Conservation (phyloP, 768 basidiomycete species). For the Boletellus ananiceps region DNA sequence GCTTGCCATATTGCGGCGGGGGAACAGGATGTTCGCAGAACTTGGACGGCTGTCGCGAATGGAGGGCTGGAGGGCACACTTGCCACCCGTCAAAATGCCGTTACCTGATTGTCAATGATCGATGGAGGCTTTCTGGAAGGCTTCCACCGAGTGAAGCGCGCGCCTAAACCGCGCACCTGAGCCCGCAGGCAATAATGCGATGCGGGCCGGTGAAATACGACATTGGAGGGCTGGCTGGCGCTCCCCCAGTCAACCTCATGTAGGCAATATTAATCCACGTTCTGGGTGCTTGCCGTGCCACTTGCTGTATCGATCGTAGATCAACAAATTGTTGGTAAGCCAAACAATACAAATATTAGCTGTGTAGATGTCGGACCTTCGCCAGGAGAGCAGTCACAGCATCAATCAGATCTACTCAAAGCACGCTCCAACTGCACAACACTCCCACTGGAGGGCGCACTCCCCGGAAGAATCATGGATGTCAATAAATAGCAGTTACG, state of each 20-base stretch:
- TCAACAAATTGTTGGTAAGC: not conserved
- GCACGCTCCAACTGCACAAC: not conserved
- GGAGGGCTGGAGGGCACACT: not conserved
- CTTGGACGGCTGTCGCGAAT: not conserved
- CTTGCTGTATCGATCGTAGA: constrained; percentile 11
- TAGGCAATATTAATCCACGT: not conserved
- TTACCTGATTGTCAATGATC: not conserved
- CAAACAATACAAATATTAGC: constrained; percentile 2
- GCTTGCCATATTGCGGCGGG: not conserved
- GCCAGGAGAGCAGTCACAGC: not conserved
- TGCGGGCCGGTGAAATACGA: not conserved
- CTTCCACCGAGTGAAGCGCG: not conserved
- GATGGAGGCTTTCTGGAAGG: not conserved
- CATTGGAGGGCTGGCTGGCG: constrained; percentile 1
- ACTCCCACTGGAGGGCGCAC: not conserved
- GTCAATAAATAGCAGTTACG: not conserved
- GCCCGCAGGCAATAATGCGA: too few relatives aligned
- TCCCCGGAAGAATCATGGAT: not conserved
- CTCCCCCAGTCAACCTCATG: not conserved
- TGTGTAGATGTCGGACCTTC: constrained; percentile 2
- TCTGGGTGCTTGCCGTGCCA: not conserved
- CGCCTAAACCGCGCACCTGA: too few relatives aligned
- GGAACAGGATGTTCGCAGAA: not conserved
- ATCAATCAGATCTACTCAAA: not conserved
- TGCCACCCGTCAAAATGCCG: not conserved